Evolutionary conservation across 78 protist species (phyloP).

Genomic region (Creolimax fragrantissima): DNA sequence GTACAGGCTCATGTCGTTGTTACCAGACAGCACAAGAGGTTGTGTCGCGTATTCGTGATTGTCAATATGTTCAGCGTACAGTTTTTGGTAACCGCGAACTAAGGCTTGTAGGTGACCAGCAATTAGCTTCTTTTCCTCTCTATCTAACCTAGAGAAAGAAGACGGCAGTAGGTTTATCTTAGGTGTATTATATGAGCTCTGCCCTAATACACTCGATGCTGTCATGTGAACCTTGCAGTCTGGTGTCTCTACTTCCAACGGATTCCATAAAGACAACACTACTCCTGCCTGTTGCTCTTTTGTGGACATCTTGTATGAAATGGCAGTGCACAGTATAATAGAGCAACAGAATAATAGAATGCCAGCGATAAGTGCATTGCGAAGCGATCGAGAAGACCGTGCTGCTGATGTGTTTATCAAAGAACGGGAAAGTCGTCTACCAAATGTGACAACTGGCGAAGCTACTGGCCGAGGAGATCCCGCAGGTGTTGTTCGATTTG

Average conservation of each 20-base stretch:
- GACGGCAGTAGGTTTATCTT: too few species aligned
- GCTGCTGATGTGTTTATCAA: neutral
- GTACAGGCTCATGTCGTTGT: neutral
- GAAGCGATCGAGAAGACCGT: neutral
- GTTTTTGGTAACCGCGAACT: neutral
- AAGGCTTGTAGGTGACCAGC: neutral
- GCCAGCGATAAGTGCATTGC: neutral
- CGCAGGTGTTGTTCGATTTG: neutral
- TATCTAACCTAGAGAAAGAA: too few species aligned
- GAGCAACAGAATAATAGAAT: neutral
- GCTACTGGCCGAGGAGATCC: neutral
- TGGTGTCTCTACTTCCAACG: neutral
- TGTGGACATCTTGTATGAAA: neutral
- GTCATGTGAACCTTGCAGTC: neutral
- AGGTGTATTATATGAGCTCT: too few species aligned
- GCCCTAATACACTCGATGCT: too few species aligned
- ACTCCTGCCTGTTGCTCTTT: neutral
- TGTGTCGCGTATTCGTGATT: neutral
- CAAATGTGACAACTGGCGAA: neutral
- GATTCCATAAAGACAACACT: neutral
- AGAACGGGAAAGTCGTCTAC: neutral
- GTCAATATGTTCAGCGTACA: neutral
- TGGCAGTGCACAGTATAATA: neutral
- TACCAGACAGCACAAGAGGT: neutral
- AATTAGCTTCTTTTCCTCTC: neutral